Base-by-base conservation (phyloP, 345 rosid genomes). In the Sisymbrium irio region DNA sequence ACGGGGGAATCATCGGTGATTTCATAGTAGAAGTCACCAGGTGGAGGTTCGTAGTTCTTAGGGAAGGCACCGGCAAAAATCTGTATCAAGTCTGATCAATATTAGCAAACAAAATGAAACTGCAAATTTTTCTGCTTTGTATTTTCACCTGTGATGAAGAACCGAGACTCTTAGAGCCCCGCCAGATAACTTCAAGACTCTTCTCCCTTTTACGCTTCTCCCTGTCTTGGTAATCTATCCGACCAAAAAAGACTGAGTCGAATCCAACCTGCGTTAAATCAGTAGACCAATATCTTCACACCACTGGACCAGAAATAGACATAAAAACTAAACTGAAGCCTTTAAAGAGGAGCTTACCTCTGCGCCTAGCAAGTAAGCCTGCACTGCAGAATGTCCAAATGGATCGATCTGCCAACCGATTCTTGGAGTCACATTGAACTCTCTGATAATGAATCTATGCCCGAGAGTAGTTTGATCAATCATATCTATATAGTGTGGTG, bases 381-480 rank as follows among this genome's bases (percentile, higher is more conserved):
- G 97, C 69, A 88, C 99, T 0, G 96, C 97, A 79, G 99, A 92
- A 85, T 95, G 99, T 66, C 99, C 99, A 83, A 95, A 95, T 15
- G 99, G 99, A 55, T 95, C 99, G 59, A 95, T 92, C 81, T 95
- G 99, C 99, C 99, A 95, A 76, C 99, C 97, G 77, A 89, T 88
- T 81, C 97, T 91, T 10, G 99, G 99, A 73, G 92, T 88, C 74
- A 91, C 80, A 65, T 85, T 89, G 76, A 94, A 92, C 81, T 88
- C 96, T 50, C 82, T 80, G 79, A 83, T 78, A 49, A 95, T 87
- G 64, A 88, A 92, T 32, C 83, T 84, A 79, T 95, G 99, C 46
- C 99, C 99, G 19, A 95, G 96, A 61, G 97, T 87, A 37, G 93
- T 92, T 82, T 95, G 99, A 77, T 95, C 99, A 79, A 95, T 92